Conservation (phyloP, 179 eudicot genomes). For the Carnegiea gigantea region DNA sequence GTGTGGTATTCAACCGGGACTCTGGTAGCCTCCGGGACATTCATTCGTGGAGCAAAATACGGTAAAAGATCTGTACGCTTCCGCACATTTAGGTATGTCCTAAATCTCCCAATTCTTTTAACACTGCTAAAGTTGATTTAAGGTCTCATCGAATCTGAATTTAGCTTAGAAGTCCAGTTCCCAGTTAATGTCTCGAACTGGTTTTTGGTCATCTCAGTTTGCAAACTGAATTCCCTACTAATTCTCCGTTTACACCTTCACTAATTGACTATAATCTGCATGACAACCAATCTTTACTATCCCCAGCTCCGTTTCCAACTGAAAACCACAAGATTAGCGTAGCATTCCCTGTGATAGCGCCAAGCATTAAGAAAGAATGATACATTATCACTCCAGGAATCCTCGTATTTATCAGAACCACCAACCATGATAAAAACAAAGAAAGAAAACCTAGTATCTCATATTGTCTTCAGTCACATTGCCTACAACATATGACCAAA, state of each 20-base stretch:
- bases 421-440: not conserved
- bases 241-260: too few species aligned
- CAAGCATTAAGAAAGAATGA: not conserved
- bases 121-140: too few species aligned
- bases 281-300: not conserved
- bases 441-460: not conserved
- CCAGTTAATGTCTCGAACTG: too few species aligned
- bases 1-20: too few species aligned
- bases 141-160: not conserved
- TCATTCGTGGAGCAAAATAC: too few species aligned
- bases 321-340: not conserved
- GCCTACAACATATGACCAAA: not conserved
- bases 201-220: too few species aligned
- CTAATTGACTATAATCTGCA: not conserved
- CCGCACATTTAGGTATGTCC: too few species aligned
- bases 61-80: too few species aligned
- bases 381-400: not conserved
- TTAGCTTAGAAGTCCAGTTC: too few species aligned
- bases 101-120: too few species aligned
- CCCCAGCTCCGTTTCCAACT: not conserved
- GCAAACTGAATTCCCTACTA: too few species aligned
- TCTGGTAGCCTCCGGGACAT: too few species aligned
- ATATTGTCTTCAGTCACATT: not conserved
- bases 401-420: not conserved
- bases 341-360: not conserved